Percentiles rank a stretch among this genome's conserved stretches.
Conservation (phyloP, 345 rosid genomes). For the Heritiera fomes region DNA sequence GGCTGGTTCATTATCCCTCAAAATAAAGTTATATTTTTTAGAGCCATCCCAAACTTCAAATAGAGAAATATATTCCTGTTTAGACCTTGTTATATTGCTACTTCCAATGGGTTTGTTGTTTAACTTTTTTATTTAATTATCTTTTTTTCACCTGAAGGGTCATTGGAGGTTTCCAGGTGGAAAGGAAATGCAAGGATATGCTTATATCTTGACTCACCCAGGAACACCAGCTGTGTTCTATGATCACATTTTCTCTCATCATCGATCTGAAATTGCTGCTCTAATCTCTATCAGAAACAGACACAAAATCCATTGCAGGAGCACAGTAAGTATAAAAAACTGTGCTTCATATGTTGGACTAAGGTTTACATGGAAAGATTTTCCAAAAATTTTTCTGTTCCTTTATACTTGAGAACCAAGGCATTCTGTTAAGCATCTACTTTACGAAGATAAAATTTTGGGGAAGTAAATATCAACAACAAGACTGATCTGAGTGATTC, state of each 20-base stretch:
- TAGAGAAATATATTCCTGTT: background rate
- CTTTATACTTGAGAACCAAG: background rate
- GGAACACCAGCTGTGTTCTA: slow-evolving; percentile 94
- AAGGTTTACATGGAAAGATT: background rate
- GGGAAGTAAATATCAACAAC: background rate
- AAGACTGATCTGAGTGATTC: background rate
- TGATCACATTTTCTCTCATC: slow-evolving; percentile 77
- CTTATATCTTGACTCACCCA: slow-evolving; percentile 92
- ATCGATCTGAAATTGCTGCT: slow-evolving; percentile 64
- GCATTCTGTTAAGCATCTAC: background rate
- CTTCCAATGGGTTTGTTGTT: background rate
- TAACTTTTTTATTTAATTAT: background rate
- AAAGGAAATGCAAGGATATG: slow-evolving; percentile 98
- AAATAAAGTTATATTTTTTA: background rate
- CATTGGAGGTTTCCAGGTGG: slow-evolving; percentile 98
- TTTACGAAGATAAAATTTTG: background rate
- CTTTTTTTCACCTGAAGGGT: slow-evolving; percentile 46
- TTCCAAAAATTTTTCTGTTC: background rate
- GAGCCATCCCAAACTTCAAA: background rate
- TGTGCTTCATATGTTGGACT: background rate
- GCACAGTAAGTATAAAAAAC: slow-evolving; percentile 51
- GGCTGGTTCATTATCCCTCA: background rate
- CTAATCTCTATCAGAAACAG: slow-evolving; percentile 75
- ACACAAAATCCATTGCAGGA: slow-evolving; percentile 78
- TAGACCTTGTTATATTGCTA: background rate